A percentile compares a stretch with the other conserved stretches of the same genome.
phyloP scores from a whole-genome alignment of 805 yeast genomes.

The Cyberlindnera galapagoensis region DNA sequence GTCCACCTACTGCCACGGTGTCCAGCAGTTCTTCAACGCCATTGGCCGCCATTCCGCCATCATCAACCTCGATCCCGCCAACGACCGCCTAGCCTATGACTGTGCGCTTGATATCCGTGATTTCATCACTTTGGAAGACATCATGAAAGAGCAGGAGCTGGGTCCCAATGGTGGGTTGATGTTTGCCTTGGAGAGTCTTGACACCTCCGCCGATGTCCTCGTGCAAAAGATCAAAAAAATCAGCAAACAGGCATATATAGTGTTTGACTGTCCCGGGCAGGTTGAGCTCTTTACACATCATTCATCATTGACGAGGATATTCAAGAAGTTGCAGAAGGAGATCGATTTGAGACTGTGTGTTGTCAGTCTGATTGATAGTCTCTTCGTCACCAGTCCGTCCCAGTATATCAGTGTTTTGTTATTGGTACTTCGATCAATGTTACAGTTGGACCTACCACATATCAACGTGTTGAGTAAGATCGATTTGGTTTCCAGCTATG shows the following conservation, averaged over 20 bases:
- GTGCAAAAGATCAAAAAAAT: constrained; percentile 49
- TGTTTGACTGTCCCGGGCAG: constrained; percentile 95
- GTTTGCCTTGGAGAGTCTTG: constrained; percentile 69
- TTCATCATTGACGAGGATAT: constrained; percentile 61
- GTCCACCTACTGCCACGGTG: constrained; percentile 90
- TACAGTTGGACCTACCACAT: constrained; percentile 89
- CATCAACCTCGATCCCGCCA: constrained; percentile 89
- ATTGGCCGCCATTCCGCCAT: constrained; percentile 87
- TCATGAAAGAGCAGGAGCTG: constrained; percentile 62
- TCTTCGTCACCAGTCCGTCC: constrained; percentile 77
- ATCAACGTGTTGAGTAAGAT: constrained; percentile 89
- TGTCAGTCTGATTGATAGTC: constrained; percentile 78
- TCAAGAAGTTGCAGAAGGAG: constrained; percentile 54
- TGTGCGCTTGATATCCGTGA: constrained; percentile 76
- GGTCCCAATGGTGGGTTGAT: constrained; percentile 92
- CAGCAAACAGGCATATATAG: constrained; percentile 54
- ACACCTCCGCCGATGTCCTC: constrained; percentile 53
- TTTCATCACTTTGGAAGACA: constrained; percentile 65
- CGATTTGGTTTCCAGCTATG: constrained; percentile 72
- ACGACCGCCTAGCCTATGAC: constrained; percentile 63
- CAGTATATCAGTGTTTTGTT: constrained; percentile 80
- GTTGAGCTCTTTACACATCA: constrained; percentile 93
- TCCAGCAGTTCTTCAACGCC: constrained; percentile 87
- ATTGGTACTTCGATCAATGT: constrained; percentile 82
- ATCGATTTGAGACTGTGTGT: constrained; percentile 74